Evolutionary conservation across 2,329 filamentous ascomycete species (phyloP).

Genomic region (Aureobasidium sp.): DNA sequence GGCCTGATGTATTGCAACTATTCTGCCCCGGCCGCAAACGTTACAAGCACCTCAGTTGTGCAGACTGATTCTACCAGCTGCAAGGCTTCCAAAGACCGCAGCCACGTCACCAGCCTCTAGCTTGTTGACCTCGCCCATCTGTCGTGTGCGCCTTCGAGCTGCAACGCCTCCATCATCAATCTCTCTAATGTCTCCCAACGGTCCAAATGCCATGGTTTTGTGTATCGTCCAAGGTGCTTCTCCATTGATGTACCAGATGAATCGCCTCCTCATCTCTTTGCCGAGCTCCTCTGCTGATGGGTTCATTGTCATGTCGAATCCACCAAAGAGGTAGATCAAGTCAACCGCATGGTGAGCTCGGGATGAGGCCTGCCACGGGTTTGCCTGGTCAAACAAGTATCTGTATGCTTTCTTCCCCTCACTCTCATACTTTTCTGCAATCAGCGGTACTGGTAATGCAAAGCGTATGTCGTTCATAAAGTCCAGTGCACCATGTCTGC

Average conservation of each 20-base stretch:
- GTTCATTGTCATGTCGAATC: conserved; percentile 30
- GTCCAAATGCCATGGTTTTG: conserved; percentile 32
- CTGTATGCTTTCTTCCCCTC: conserved; percentile 27
- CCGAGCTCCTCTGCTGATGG: conserved; percentile 28
- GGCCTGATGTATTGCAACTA: conserved; percentile 5
- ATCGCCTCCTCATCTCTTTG: conserved; percentile 31
- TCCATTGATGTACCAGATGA: conserved; percentile 33
- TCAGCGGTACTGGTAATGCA: conserved; percentile 20
- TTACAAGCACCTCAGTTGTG: conserved; percentile 13
- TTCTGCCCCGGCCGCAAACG: not conserved
- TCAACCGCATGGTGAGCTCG: conserved; percentile 42
- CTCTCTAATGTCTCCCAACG: conserved; percentile 28
- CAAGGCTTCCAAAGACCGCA: conserved; percentile 26
- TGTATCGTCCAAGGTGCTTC: conserved; percentile 29
- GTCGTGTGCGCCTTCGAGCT: conserved; percentile 25
- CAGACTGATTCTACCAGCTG: conserved; percentile 35
- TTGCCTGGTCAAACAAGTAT: conserved; percentile 38
- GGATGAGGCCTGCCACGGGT: conserved; percentile 40
- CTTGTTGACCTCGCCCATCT: conserved; percentile 25
- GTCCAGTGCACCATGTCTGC: conserved; percentile 33
- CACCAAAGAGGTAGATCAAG: conserved; percentile 37
- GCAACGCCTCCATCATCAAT: conserved; percentile 27
- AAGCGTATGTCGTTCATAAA: conserved; percentile 30
- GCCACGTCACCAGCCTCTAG: conserved; percentile 25
- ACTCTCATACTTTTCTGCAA: conserved; percentile 15